Evolutionary conservation across 2,329 filamentous ascomycete genomes (phyloP), one percentile per base, ranked within the genome.

Genomic region (Saccharata proteae): DNA sequence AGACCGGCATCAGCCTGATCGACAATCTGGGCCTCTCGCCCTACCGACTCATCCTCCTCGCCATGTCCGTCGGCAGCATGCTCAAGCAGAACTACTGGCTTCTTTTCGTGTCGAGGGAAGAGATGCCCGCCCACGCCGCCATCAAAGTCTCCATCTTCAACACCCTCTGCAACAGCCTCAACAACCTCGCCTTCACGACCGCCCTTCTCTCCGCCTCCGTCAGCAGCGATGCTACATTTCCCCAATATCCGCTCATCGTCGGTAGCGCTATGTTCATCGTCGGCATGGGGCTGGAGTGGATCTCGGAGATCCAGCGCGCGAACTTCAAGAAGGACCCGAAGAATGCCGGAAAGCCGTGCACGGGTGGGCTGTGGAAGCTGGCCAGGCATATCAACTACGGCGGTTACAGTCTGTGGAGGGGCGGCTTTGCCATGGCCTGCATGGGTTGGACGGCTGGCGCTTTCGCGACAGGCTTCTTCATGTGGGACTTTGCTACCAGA

Each of bases 11-110:
- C 9, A 39, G 50, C 9, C 34, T 43, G 18, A 48, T 67, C 38
- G 57, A 65, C 40, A 42, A 43, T 16, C 47, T 68, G 3, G 58
- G 57, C 8, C 58, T 74, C 0, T 67, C 65, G 12, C 64, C 61
- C 0, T 64, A 67, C 40, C 56, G 64, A 16, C 51, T 64, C 6
- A 53, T 71, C 26, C 51, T 76, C 6, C 48, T 74, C 5, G 54
- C 50, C 32, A 71, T 76, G 66, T 57, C 65, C 14, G 52, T 60
- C 24, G 71, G 64, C 32, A 61, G 58, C 22, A 55, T 61, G 15
- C 35, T 65, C 16, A 76, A 76, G 54, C 71, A 77, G 37, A 63
- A 67, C 42, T 65, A 66, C 49, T 71, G 68, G 65, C 51, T 66
- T 10, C 44, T 57, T 2, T 42, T 41, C 16, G 47, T 71, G 3